Conservation (phyloP, 2,329 filamentous ascomycete species). For the Tolypocladium tropicale region DNA sequence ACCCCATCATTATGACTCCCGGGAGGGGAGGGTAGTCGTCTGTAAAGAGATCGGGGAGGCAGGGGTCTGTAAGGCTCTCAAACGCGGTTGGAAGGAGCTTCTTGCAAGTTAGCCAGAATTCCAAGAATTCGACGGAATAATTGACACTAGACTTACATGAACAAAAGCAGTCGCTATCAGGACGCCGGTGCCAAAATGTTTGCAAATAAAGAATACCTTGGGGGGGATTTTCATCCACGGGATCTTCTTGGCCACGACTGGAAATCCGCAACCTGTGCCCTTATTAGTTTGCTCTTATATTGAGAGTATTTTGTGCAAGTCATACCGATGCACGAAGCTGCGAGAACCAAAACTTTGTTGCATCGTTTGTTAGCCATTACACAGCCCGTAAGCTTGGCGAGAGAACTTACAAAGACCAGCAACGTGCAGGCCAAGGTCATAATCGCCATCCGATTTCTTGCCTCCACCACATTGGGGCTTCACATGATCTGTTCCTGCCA, state of each 20-base stretch:
- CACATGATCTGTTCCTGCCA: not conserved
- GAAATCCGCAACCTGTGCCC: slow-evolving; percentile 35
- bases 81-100: slow-evolving; percentile 52
- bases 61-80: slow-evolving; percentile 37
- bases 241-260: slow-evolving; percentile 43
- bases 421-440: slow-evolving; percentile 17
- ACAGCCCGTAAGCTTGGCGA: too few species aligned
- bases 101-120: not conserved
- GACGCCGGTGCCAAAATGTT: slow-evolving; percentile 61
- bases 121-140: too few species aligned
- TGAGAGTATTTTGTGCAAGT: not conserved
- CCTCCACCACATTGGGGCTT: slow-evolving; percentile 19
- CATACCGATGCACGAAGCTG: slow-evolving; percentile 15
- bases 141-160: slow-evolving; percentile 37
- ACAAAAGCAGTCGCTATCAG: slow-evolving; percentile 65
- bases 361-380: not conserved
- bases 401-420: slow-evolving; percentile 18
- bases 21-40: slow-evolving; percentile 50
- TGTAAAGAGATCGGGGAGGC: slow-evolving; percentile 50
- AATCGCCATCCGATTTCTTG: slow-evolving; percentile 7
- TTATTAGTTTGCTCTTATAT: not conserved
- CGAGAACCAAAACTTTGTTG: slow-evolving; percentile 15
- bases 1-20: slow-evolving; percentile 55
- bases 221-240: slow-evolving; percentile 47
- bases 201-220: slow-evolving; percentile 50